A percentile compares a stretch with the other conserved stretches of the same genome.
Conservation (phyloP, 2,329 filamentous ascomycete species). For the Neonectria punicea region DNA sequence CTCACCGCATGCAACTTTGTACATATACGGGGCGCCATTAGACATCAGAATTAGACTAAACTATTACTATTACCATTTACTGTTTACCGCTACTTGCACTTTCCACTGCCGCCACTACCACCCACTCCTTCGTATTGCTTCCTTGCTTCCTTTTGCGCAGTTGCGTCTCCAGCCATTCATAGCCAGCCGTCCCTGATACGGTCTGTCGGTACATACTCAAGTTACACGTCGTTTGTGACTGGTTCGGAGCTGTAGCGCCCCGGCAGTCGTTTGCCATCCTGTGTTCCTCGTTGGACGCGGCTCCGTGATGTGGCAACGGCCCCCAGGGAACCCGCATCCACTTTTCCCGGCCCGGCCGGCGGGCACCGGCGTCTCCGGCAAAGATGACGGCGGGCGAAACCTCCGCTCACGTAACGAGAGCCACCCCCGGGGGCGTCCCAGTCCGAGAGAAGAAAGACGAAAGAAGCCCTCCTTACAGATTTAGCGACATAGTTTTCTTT, state of each 20-base stretch:
- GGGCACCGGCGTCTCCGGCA: slow-evolving; percentile 15
- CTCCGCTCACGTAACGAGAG: background rate
- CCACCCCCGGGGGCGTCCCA: background rate
- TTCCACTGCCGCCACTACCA: background rate
- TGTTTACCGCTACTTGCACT: slow-evolving; percentile 13
- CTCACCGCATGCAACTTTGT: slow-evolving; percentile 19
- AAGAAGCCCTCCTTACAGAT: background rate
- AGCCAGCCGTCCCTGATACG: background rate
- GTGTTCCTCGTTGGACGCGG: background rate
- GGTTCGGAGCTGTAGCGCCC: background rate
- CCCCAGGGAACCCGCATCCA: background rate
- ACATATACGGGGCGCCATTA: slow-evolving; percentile 34
- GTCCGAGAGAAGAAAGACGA: background rate
- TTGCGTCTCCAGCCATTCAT: background rate
- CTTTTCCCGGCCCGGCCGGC: slow-evolving; percentile 20
- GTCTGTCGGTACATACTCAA: background rate
- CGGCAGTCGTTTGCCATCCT: background rate
- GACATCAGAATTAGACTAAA: slow-evolving; percentile 38
- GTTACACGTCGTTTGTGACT: background rate
- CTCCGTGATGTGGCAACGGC: background rate
- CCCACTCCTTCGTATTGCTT: background rate
- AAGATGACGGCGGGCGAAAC: slow-evolving; percentile 7
- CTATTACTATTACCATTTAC: slow-evolving; percentile 8
- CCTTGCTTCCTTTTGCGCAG: background rate
- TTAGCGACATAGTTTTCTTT: no score